Evolutionary conservation across 805 yeast genomes (phyloP), one percentile per base, ranked within the genome.

Genomic region (Ogataea trehaloabstinens): DNA sequence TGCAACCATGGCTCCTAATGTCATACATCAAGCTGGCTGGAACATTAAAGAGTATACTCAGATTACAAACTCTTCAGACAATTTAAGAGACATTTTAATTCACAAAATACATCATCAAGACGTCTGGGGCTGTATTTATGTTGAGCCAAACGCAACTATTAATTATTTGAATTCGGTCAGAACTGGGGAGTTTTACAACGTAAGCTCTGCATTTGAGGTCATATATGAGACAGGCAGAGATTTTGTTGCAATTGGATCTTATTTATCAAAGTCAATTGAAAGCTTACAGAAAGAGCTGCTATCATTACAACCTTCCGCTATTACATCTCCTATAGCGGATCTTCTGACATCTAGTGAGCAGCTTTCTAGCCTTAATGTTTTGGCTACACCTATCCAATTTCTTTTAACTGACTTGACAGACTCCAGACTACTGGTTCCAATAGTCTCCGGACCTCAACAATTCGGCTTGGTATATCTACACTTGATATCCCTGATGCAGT

Each of bases 401-500:
- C 21, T 52, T 49, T 17, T 69, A 68, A n/a, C 61, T 3, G 88
- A 83, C 50, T 51, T 67, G 35, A 67, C 74, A 7, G 21, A 21
- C 2, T 8, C 41, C 4, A 82, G 81, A 1, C 68, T 66, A 37
- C 55, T 61, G 2, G 63, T 73, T 45, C 65, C 74, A 2, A 74
- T 76, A 3, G 56, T 78, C 3, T 48, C 71, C 15, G 88, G 86
- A 0, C 86, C 88, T 2, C 66, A 76, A 12, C 88, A 82, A 55
- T 82, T 80, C 42, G 91, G 90, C 24, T 66, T 80, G 49, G 78
- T 82, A 53, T 83, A 78, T 58, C 64, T 81, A 56, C 72, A 82
- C 53, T 73, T 83, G 53, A 58, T 82, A 37, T 76, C 89, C 5
- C 78, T 85, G 53, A 79, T 85, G 70, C 80, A 79, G 45, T 71